Percentiles rank a stretch among this genome's conserved stretches.
Conservation (phyloP, 176 grass and related monocot species). For the Zoysia japonica region DNA sequence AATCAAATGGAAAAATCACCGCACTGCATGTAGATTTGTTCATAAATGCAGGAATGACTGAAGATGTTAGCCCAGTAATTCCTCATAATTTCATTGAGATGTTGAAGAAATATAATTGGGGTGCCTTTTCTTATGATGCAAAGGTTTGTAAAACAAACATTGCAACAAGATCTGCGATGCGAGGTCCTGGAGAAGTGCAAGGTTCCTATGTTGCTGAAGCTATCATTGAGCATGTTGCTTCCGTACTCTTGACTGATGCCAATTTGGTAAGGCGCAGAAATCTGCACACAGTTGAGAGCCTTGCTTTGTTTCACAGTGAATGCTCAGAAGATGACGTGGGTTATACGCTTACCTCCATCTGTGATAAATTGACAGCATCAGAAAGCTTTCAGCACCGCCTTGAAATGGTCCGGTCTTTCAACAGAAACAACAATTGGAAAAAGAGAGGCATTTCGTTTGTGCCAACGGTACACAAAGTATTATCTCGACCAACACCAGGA, state of each 20-base stretch:
- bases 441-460: slow-evolving; percentile 81
- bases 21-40: slow-evolving; percentile 85
- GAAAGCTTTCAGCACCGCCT: slow-evolving; percentile 47
- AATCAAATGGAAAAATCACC: slow-evolving; percentile 84
- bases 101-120: slow-evolving; percentile 94
- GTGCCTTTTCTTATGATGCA: slow-evolving; percentile 85
- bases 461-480: slow-evolving; percentile 66
- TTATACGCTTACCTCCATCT: slow-evolving; percentile 77
- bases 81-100: slow-evolving; percentile 71
- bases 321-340: slow-evolving; percentile 61
- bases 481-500: slow-evolving; percentile 61
- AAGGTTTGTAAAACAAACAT: slow-evolving; percentile 90
- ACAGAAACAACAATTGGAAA: slow-evolving; percentile 78
- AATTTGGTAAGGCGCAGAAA: slow-evolving; percentile 76
- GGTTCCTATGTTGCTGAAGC: slow-evolving; percentile 91
- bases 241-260: slow-evolving; percentile 59
- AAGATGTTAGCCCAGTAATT: slow-evolving; percentile 67
- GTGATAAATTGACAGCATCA: slow-evolving; percentile 58
- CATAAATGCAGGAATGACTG: slow-evolving; percentile 79
- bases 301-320: slow-evolving; percentile 70
- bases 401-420: slow-evolving; percentile 61
- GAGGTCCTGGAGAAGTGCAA: slow-evolving; percentile 89
- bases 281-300: slow-evolving; percentile 81
- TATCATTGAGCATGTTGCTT: slow-evolving; percentile 87
- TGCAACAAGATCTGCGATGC: slow-evolving; percentile 80